Evolutionary conservation across 768 basidiomycete species (phyloP), one percentile per base, ranked within the genome.

Genomic region (Daedalea quercina): DNA sequence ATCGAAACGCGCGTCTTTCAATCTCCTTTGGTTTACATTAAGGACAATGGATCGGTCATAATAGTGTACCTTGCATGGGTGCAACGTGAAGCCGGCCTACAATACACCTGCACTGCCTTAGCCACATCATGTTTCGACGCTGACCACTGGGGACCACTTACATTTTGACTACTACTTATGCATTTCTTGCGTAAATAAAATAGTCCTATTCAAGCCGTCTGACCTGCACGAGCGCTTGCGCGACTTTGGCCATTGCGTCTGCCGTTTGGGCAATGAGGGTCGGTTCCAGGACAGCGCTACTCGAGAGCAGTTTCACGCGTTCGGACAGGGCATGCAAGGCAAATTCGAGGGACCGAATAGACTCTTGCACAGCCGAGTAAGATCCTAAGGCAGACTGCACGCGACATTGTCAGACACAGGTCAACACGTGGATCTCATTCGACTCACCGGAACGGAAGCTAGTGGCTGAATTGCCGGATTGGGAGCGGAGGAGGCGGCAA

Each of bases 241-340:
- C 73, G 8, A 85, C 79, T 63, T 86, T 87, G 41, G 70, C 66
- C 26, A 90, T 84, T 1, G 84, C 78, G 56, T 88, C 85, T n/a
- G 87, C 85, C 15, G 78, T 79, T 44, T 70, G 67, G 37, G 74
- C 77, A 46, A 90, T 77, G 3, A 76, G 69, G 22, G 60, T 47
- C 28, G 75, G 71, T 60, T 88, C 84, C 19, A 72, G 51, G 35
- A 57, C 57, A 9, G 67, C 60, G 28, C 64, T 65, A n/a, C 67
- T 62, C 4, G 79, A 72, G n/a, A 80, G 65, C 12, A 67, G 57
- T 25, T 69, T 65, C 46, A 89, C 65, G 62, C 77, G 76, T 25
- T 73, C 62, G 2, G 84, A 78, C 26, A 89, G 69, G 19, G 63
- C 61, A 25, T 71, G 71, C 33, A 90, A 71, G 9, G 80, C 73